Conservation (phyloP, 805 yeast genomes). For the Yarrowia bubula region DNA sequence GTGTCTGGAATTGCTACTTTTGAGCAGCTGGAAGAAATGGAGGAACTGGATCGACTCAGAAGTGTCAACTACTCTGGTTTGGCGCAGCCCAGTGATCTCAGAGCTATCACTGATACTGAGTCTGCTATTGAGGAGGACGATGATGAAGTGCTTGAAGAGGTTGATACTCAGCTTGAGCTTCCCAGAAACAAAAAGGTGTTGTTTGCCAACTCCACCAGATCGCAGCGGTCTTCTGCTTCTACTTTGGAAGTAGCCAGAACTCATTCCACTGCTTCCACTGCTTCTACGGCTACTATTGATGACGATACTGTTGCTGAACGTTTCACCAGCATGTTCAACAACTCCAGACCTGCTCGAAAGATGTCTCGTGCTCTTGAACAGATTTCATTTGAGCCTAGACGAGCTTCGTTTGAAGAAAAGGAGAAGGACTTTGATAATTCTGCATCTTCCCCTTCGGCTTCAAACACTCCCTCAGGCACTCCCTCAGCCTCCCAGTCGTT, state of each 20-base stretch:
- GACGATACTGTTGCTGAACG: constrained; percentile 10
- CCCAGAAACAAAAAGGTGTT: constrained; percentile 6
- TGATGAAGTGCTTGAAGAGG: constrained; percentile 1
- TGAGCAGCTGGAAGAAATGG: constrained; percentile 18
- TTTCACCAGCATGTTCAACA: constrained; percentile 9
- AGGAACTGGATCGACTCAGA: constrained; percentile 17
- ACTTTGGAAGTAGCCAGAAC: background rate
- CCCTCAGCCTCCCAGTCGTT: constrained; percentile 16
- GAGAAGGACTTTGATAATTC: background rate
- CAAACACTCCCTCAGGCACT: background rate
- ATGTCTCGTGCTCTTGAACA: constrained; percentile 14
- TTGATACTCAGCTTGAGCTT: background rate
- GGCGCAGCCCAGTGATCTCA: background rate
- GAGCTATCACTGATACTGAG: constrained; percentile 3
- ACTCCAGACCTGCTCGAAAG: background rate
- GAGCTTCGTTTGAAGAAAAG: background rate
- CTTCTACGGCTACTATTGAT: constrained; percentile 5
- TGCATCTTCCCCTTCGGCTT: background rate
- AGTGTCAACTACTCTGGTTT: constrained; percentile 6
- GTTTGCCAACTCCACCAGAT: background rate
- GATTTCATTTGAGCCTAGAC: constrained; percentile 18
- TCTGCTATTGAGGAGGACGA: background rate
- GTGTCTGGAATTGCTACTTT: background rate
- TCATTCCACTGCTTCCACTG: background rate
- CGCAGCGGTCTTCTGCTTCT: constrained; percentile 1